Evolutionary conservation across 1,284 basidiomycete species (phyloP).

Genomic region (Meripilus lineatus): DNA sequence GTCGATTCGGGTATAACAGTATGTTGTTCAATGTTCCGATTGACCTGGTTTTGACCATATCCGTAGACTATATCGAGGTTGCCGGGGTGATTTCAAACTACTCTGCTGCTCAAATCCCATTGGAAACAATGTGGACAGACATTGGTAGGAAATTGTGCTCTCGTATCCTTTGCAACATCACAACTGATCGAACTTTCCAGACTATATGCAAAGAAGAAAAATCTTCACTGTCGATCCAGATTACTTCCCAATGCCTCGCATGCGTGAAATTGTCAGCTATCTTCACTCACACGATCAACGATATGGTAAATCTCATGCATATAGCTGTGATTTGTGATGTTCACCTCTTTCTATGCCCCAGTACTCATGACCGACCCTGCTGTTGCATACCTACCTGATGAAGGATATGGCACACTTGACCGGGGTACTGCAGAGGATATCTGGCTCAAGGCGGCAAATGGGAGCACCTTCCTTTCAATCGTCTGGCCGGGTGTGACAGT

Average conservation of each 20-base stretch:
- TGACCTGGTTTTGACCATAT: neutral
- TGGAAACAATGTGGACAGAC: constrained; percentile 77
- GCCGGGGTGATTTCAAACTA: constrained; percentile 58
- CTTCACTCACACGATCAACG: constrained; percentile 56
- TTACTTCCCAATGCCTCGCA: constrained; percentile 58
- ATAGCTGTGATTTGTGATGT: neutral
- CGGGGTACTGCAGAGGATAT: constrained; percentile 50
- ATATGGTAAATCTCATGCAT: constrained; percentile 39
- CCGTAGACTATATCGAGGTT: constrained; percentile 56
- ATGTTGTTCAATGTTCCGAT: neutral
- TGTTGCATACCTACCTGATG: constrained; percentile 45
- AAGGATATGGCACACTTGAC: constrained; percentile 51
- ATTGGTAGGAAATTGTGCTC: constrained; percentile 39
- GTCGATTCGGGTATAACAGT: constrained; percentile 65
- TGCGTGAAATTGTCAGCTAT: constrained; percentile 60
- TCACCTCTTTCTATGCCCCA: constrained; percentile 19
- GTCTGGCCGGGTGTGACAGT: constrained; percentile 71
- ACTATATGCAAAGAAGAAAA: constrained; percentile 68
- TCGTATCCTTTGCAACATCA: neutral
- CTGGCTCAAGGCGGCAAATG: constrained; percentile 61
- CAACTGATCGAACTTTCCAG: constrained; percentile 26
- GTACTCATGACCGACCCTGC: constrained; percentile 78
- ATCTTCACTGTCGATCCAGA: constrained; percentile 66
- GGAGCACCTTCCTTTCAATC: constrained; percentile 50
- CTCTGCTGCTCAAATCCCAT: constrained; percentile 53